A percentile compares a stretch with the other conserved stretches of the same genome.
Conservation (phyloP, 1,284 basidiomycete genomes). For the Acaromyces ingoldii region DNA sequence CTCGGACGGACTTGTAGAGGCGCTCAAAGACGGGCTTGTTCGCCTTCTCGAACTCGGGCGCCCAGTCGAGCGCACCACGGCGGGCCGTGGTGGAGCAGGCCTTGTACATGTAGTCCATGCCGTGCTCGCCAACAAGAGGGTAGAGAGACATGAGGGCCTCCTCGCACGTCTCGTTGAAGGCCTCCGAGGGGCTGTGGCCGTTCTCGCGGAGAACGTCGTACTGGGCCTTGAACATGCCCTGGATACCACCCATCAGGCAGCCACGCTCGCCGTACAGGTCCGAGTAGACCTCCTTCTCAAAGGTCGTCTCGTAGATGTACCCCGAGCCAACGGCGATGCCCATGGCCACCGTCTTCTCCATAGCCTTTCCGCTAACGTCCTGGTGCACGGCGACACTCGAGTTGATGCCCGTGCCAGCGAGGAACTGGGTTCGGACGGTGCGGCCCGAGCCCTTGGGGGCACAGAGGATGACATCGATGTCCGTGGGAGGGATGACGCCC, state of each 20-base stretch:
- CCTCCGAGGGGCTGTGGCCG: slow-evolving; percentile 95
- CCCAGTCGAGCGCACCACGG: slow-evolving; percentile 98
- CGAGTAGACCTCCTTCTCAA: slow-evolving; percentile 99
- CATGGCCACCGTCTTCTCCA: slow-evolving; percentile 92
- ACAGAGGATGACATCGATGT: slow-evolving; percentile 98
- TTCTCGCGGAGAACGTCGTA: slow-evolving; percentile 99
- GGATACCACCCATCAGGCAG: slow-evolving; percentile 97
- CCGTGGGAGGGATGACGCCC: slow-evolving; percentile 79
- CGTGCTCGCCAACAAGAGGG: slow-evolving; percentile 90
- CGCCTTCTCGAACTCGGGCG: slow-evolving; percentile 91
- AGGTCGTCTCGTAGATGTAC: slow-evolving; percentile 97
- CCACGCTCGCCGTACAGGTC: slow-evolving; percentile 99
- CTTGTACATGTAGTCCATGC: slow-evolving; percentile 96
- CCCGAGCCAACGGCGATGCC: slow-evolving; percentile 94
- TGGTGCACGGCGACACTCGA: slow-evolving; percentile 76
- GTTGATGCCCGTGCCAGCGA: slow-evolving; percentile 98
- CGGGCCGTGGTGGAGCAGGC: slow-evolving; percentile 98
- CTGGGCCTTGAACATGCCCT: slow-evolving; percentile 98
- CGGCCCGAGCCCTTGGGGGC: slow-evolving; percentile 98
- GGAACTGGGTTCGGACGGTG: slow-evolving; percentile 98
- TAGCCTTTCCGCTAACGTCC: slow-evolving; percentile 94
- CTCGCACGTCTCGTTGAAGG: slow-evolving; percentile 86
- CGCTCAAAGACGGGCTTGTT: slow-evolving; percentile 89
- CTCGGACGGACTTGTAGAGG: slow-evolving; percentile 87
- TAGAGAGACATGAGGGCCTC: slow-evolving; percentile 86